Evolutionary conservation across 805 yeast species (phyloP), one percentile per base, ranked within the genome.

Genomic region (Komagataella pseudopastoris): DNA sequence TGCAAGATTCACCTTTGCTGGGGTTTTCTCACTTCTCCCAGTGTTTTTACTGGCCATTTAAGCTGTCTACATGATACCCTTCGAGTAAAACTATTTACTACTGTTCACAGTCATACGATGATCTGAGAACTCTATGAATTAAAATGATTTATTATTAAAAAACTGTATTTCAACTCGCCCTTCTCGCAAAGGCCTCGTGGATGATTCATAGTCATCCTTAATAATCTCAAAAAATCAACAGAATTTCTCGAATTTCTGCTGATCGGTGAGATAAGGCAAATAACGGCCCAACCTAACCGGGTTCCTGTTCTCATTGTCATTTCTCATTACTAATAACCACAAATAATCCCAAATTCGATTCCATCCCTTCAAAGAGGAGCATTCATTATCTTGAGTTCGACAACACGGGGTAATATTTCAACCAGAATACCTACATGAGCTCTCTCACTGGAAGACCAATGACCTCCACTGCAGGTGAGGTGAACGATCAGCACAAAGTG

Each of bases 401-500:
- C 3, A 30, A 30, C 39, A 4, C 14, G 14, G 39, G 39, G 39
- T 30, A 8, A 10, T 3, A 30, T 30, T n/a, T 30, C 14, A 30
- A 30, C 39, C 14, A 30, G 14, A 30, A 30, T 10, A 30, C 39
- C 12, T 30, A 14, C 14, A 30, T 30, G 39, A 30, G 39, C n/a
- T 12, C 39, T 14, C 39, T 30, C 39, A 8, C 39, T 10, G 39
- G 39, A 10, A 30, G n/a, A 30, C 39, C 39, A 30, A 30, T 30
- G 39, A 14, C 39, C 39, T 14, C 39, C n/a, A 30, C 14, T 3
- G 14, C 39, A 14, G 39, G 39, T 10, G 39, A 30, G 8, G 39
- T 30, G 39, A 30, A 30, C 6, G 75, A 72, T 53, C 63, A 71
- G 51, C 58, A 68, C 8, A 63, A 68, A 39, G 81, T 83, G 2